Base-by-base conservation (phyloP, 805 yeast species). In the Hanseniaspora nectarophila region DNA sequence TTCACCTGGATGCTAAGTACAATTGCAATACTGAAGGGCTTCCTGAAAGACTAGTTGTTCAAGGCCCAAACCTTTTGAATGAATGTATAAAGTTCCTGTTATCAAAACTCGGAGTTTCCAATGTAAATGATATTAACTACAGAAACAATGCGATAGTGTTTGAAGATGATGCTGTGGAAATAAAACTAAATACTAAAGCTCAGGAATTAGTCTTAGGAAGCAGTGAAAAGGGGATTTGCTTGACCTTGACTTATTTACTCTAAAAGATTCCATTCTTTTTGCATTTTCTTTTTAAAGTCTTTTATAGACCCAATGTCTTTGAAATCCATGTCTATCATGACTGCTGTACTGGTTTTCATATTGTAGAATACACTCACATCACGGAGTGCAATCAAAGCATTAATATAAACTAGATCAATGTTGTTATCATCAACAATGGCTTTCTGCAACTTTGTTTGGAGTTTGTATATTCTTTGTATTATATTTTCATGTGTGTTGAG, bases 21-120 rank as follows among this genome's bases (percentile, higher is more conserved):
- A 48, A 48, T 20, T 5, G 12, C 4, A 12, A 15, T 12, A 15
- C 28, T 5, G 52, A 48, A 28, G 45, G 45, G 2, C 39, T 37
- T 5, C 52, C 52, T 9, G 42, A 48, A 26, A 40, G 23, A 10
- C 42, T 48, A 9, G 45, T 48, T 1, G 52, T 48, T 24, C 52
- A 48, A 33, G 52, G 52, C 10, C 52, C 52, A 2, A 16, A 28
- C 15, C 15, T 48, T 21, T 24, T 48, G 8, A n/a, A 28, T 6
- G 34, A 31, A 40, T 21, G 28, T 24, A 48, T 48, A 9, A 32
- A 48, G 10, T 48, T 39, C 40, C 13, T 48, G n/a, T 16, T 20
- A 9, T 8, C 23, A 10, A 21, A 15, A 13, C 8, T 32, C 15
- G 29, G 16, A 2, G 12, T 21, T 8, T 10, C 4, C 15, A 12